A percentile compares a stretch with the other conserved stretches of the same genome.
Evolutionary conservation across 2,329 filamentous ascomycete genomes (phyloP).

Genomic region (Calonectria pseudoreteaudii): DNA sequence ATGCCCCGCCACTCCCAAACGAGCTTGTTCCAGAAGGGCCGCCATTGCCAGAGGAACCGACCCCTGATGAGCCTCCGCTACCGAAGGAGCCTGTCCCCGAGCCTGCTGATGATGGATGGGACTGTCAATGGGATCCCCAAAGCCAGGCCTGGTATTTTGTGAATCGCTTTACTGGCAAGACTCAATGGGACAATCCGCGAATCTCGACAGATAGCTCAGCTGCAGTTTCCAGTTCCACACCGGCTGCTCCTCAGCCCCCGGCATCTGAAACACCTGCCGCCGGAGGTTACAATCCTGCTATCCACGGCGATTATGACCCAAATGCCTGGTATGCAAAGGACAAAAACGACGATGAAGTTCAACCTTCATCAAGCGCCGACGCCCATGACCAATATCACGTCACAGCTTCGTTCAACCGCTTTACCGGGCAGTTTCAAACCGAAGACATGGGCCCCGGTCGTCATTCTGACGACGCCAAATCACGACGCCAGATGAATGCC

Average conservation of each 20-base stretch:
- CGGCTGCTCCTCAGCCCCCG: slow-evolving; percentile 46
- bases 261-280: slow-evolving; percentile 57
- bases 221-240: slow-evolving; percentile 44
- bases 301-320: slow-evolving; percentile 96
- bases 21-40: slow-evolving; percentile 45
- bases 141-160: slow-evolving; percentile 83
- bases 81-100: slow-evolving; percentile 58
- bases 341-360: slow-evolving; percentile 51
- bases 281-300: slow-evolving; percentile 92
- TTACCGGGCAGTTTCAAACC: slow-evolving; percentile 86
- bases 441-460: slow-evolving; percentile 76
- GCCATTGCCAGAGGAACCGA: slow-evolving; percentile 49
- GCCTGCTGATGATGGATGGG: slow-evolving; percentile 82
- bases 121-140: slow-evolving; percentile 78
- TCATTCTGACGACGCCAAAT: slow-evolving; percentile 90
- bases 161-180: slow-evolving; percentile 80
- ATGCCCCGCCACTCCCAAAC: slow-evolving; percentile 52
- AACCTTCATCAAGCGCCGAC: slow-evolving; percentile 41
- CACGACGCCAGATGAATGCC: slow-evolving; percentile 87
- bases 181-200: slow-evolving; percentile 90
- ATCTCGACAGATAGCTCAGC: slow-evolving; percentile 62
- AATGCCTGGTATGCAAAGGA: slow-evolving; percentile 91
- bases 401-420: slow-evolving; percentile 87
- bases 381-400: slow-evolving; percentile 68
- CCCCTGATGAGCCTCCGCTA: slow-evolving; percentile 51